Percentiles rank a stretch among this genome's conserved stretches.
These are phyloP conservation scores for Luvunga scandens DNA, from an alignment of 345 rosid species.

Conservation along the genomic window DNA sequence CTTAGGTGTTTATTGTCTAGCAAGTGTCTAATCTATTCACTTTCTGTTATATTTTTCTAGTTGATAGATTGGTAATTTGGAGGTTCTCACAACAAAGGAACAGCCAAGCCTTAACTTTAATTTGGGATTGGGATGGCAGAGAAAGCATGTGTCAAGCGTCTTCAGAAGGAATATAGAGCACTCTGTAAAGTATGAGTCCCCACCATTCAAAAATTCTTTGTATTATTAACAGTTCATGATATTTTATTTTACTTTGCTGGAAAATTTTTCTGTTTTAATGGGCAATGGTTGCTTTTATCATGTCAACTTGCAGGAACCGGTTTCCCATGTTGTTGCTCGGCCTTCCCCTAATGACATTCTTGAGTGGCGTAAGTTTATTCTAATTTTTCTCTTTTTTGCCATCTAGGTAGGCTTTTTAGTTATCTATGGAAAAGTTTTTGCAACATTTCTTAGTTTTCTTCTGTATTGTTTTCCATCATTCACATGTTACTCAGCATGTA, in stretches of 20 bases:
- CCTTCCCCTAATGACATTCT: conserved; percentile 93
- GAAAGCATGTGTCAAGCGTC: conserved; percentile 86
- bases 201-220: not conserved
- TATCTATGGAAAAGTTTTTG: conserved; percentile 10
- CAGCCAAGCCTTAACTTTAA: not conserved
- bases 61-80: conserved; percentile 12
- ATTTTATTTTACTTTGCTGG: not conserved
- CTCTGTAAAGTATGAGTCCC: conserved; percentile 69
- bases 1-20: not conserved
- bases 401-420: not conserved
- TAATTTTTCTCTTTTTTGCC: conserved; percentile 7
- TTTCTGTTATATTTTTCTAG: not conserved
- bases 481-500: not conserved
- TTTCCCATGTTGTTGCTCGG: conserved; percentile 85
- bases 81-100: conserved; percentile 11
- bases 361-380: conserved; percentile 87
- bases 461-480: not conserved
- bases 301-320: conserved; percentile 76
- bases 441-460: not conserved
- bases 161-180: conserved; percentile 95
- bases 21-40: not conserved
- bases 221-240: not conserved
- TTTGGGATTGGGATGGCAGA: conserved; percentile 63
- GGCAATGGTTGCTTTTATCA: conserved; percentile 8
- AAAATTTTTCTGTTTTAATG: not conserved